Conservation (phyloP, 495 filamentous ascomycete species). For the Penicillium dipodomyicola region DNA sequence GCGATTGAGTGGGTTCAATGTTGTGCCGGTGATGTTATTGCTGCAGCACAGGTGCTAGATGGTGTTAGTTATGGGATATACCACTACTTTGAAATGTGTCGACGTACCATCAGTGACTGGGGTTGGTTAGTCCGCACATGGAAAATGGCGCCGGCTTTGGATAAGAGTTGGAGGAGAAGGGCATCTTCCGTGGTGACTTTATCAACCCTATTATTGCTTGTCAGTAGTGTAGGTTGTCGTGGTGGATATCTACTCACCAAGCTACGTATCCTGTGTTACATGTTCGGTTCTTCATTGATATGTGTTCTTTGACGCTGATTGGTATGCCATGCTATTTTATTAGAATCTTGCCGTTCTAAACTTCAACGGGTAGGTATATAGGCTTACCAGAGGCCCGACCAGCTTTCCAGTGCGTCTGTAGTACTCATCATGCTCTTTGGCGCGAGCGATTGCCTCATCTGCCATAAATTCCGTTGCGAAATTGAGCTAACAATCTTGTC, state of each 20-base stretch:
- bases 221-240: background rate
- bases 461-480: conserved; percentile 69
- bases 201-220: conserved; percentile 28
- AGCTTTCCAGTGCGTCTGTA: conserved; percentile 37
- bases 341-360: background rate
- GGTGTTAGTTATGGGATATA: conserved; percentile 9
- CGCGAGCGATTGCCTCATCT: conserved; percentile 57
- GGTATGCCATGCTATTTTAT: conserved; percentile 60
- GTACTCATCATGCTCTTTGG: conserved; percentile 56
- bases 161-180: conserved; percentile 32
- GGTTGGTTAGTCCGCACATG: conserved; percentile 66
- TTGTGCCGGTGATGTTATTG: conserved; percentile 66
- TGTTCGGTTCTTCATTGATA: conserved; percentile 52
- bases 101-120: conserved; percentile 43
- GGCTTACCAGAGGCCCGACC: conserved; percentile 39
- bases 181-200: conserved; percentile 38
- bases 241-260: conserved; percentile 24
- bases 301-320: conserved; percentile 64
- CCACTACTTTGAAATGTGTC: background rate
- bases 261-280: conserved; percentile 44
- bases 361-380: background rate
- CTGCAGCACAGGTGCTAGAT: conserved; percentile 41
- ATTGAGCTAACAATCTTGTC: conserved; percentile 41
- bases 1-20: conserved; percentile 61
- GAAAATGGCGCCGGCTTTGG: conserved; percentile 53